Evolutionary conservation across 768 basidiomycete genomes (phyloP).

Genomic region (Sistotremastrum niveocremeum): DNA sequence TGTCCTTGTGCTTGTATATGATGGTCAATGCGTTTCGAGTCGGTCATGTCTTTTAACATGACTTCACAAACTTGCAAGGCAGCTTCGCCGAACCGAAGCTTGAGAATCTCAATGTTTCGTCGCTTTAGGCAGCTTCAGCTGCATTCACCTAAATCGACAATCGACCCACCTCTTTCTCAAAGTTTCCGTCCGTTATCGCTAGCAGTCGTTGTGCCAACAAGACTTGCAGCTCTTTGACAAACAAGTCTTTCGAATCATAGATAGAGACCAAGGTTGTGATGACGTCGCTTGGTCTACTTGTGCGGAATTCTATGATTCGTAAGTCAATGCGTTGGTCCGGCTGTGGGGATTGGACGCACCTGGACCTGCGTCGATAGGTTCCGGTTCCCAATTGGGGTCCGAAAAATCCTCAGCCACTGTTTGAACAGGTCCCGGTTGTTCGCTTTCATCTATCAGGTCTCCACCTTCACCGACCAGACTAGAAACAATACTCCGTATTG

Average conservation of each 20-base stretch:
- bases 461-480: conserved; percentile 80
- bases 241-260: conserved; percentile 93
- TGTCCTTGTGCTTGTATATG: conserved; percentile 64
- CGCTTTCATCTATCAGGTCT: conserved; percentile 76
- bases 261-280: conserved; percentile 95
- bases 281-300: conserved; percentile 84
- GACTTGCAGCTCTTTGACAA: conserved; percentile 90
- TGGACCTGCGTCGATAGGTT: conserved; percentile 92
- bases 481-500: conserved; percentile 86
- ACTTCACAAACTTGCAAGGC: conserved; percentile 94
- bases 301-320: conserved; percentile 57
- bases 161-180: conserved; percentile 46
- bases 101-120: conserved; percentile 84
- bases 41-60: conserved; percentile 95
- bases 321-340: not conserved
- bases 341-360: conserved; percentile 30
- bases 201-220: conserved; percentile 80
- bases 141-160: not conserved
- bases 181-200: conserved; percentile 64
- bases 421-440: conserved; percentile 64
- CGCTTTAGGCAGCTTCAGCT: conserved; percentile 35
- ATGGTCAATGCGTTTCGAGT: conserved; percentile 82
- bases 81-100: conserved; percentile 89
- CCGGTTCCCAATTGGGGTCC: conserved; percentile 91
- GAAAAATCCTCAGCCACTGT: conserved; percentile 71